Conservation (phyloP, 169 alveolate genomes). For the Theileria equi region DNA sequence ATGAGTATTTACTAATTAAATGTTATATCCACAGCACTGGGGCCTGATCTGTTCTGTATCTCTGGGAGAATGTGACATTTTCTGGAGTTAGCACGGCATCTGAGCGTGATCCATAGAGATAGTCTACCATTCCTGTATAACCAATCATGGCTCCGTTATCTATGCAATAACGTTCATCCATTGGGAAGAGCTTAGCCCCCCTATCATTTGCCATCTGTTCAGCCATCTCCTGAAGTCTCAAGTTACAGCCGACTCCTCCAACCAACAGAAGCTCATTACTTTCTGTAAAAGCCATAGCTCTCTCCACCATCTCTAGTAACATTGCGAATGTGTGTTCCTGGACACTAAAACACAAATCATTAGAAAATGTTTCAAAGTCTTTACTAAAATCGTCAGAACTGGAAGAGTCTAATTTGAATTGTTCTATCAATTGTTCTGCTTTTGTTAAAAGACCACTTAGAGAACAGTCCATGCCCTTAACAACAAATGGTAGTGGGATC, state of each 20-base stretch:
- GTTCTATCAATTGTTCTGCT: constrained; percentile 54
- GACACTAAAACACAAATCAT: constrained; percentile 85
- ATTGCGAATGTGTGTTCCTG: constrained; percentile 96
- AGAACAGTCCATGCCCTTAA: constrained; percentile 98
- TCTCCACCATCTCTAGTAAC: constrained; percentile 96
- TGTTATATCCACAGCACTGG: constrained; percentile 64
- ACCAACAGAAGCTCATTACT: constrained; percentile 91
- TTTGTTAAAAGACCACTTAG: constrained; percentile 87
- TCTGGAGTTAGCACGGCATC: constrained; percentile 37
- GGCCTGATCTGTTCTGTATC: constrained; percentile 76
- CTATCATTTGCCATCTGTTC: constrained; percentile 91
- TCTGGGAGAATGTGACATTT: constrained; percentile 69
- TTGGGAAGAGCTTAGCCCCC: constrained; percentile 94
- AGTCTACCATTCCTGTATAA: constrained; percentile 73
- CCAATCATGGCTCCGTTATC: constrained; percentile 99
- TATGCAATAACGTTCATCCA: constrained; percentile 98
- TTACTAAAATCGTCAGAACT: constrained; percentile 5
- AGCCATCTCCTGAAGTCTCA: constrained; percentile 92
- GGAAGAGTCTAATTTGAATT: constrained; percentile 1
- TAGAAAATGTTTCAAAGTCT: constrained; percentile 20
- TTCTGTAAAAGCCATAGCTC: constrained; percentile 97
- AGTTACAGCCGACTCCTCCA: constrained; percentile 99
- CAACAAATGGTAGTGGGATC: constrained; percentile 92
- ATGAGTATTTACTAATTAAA: neutral
- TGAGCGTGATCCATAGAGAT: constrained; percentile 36